Evolutionary conservation across 305 asterid species (phyloP), one percentile per base, ranked within the genome.

Genomic region (Coffea humblotiana): DNA sequence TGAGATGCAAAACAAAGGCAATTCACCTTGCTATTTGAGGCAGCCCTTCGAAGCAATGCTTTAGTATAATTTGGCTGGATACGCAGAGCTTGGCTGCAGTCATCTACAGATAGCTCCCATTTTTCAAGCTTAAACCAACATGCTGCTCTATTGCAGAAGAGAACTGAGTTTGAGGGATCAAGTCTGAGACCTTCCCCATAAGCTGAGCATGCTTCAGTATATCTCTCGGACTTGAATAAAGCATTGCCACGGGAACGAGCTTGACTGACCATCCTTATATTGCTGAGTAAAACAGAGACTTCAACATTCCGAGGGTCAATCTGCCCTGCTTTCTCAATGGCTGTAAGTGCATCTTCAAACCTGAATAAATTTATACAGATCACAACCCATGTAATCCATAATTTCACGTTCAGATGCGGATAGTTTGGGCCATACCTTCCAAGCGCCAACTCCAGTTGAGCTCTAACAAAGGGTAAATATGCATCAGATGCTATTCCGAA

Each of bases 81-180:
- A 58, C 75, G 86, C 66, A 96, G 96, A 25, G 99, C 98, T 82
- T 87, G 91, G 73, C 88, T 88, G 90, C 98, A 96, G 79, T 96
- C 99, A 10, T 89, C 94, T 56, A 96, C 85, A 12, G 99, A 90
- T 45, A 64, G 86, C 79, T 89, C 97, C 95, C 94, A 96, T 70
- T 83, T 87, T 32, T 93, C 96, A 23, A 96, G 94, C 91, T 91
- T 96, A 86, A 84, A 90, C 95, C 94, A 91, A 75, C 99, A 96
- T 84, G 99, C 99, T 27, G 99, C 98, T 89, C 98, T 84, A 82
- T 96, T 96, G 85, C 98, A 92, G 84, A 88, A 94, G 71, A 96
- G 94, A 76, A 96, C 91, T 15, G 98, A 86, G 85, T 92, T 96
- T 13, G 88, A 87, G 63, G 97, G 92, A 81, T 95, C 91, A 40